A percentile compares a stretch with the other conserved stretches of the same genome.
Evolutionary conservation across 805 yeast species (phyloP).

Genomic region (Limtongozyma cylindracea): DNA sequence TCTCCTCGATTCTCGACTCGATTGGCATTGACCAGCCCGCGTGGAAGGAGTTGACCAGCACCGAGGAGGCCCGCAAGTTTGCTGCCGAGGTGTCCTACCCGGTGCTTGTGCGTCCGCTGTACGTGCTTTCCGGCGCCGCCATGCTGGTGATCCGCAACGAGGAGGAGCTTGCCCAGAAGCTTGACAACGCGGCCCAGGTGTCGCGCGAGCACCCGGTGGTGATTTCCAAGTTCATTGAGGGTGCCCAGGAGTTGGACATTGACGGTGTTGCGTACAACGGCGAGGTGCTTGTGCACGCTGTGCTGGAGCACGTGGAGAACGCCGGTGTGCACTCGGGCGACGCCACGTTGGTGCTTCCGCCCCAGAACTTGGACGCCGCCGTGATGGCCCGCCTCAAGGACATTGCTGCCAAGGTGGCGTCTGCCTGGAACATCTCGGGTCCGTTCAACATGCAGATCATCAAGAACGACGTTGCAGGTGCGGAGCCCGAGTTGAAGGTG

Average conservation of each 20-base stretch:
- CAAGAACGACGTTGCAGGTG: slow-evolving; percentile 19
- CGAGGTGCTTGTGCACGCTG: slow-evolving; percentile 74
- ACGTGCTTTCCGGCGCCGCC: slow-evolving; percentile 95
- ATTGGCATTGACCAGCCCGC: slow-evolving; percentile 91
- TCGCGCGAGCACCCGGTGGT: slow-evolving; percentile 96
- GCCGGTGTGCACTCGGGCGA: slow-evolving; percentile 99
- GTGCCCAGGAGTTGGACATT: slow-evolving; percentile 91
- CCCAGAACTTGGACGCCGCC: slow-evolving; percentile 45
- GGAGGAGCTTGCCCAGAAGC: slow-evolving; percentile 57
- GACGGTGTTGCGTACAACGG: slow-evolving; percentile 93
- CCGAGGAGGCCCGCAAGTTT: slow-evolving; percentile 64
- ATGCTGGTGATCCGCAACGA: slow-evolving; percentile 79
- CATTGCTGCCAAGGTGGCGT: slow-evolving; percentile 82
- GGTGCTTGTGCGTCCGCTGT: slow-evolving; percentile 91
- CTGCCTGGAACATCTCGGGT: slow-evolving; percentile 89
- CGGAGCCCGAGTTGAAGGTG: slow-evolving; percentile 52
- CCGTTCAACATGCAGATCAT: slow-evolving; percentile 98
- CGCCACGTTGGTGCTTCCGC: slow-evolving; percentile 88
- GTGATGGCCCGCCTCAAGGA: slow-evolving; percentile 54
- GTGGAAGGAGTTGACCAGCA: slow-evolving; percentile 85
- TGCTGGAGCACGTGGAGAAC: slow-evolving; percentile 92
- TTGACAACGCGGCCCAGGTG: slow-evolving; percentile 74
- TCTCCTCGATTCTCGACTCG: slow-evolving; percentile 80
- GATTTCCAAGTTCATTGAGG: slow-evolving; percentile 83
- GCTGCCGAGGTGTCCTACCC: slow-evolving; percentile 83